Evolutionary conservation across 495 filamentous ascomycete genomes (phyloP), one percentile per base, ranked within the genome.

Genomic region (Talaromyces adpressus): DNA sequence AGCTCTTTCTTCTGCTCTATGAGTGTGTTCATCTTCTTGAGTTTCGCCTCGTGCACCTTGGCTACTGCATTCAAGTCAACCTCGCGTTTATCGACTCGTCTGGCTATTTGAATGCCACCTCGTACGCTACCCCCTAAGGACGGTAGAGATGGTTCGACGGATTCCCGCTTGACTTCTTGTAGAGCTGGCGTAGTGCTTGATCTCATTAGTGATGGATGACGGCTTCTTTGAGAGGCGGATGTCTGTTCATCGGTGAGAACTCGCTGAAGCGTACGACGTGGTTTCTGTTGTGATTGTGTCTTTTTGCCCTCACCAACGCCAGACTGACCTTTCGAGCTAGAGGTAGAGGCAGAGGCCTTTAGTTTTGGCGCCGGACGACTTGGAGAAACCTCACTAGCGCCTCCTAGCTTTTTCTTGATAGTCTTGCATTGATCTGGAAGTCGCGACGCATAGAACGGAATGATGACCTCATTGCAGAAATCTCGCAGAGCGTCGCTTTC

Each of bases 391-490:
- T 84, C 81, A 27, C 83, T 78, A 3, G 89, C 88, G 0, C 91
- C 92, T 14, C 93, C 92, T 8, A 97, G 85, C 73, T 97, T 97
- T 63, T 88, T 88, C 65, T 89, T 93, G 64, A 98, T 85, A 41
- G 81, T 78, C 57, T 85, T 85, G 73, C 91, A 94, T 53, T 89
- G 82, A 27, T 92, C 87, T 6, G 93, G 93, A 9, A 97, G 77
- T 23, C 93, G 88, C 12, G 91, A 84, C 39, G 87, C 86, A 69
- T 95, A 98, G 79, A 98, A 98, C 53, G 94, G 93, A 45, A 95
- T 77, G 68, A 98, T 87, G 59, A 98, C 91, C 73, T 98, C 93
- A 2, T 92, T 83, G 71, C 92, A 98, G 68, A 97, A 98, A 70
- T 92, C 82, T 57, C 80, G 81, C 30, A 91, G 76, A 18, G 83